Evolutionary conservation across 2,329 filamentous ascomycete species (phyloP), one percentile per base, ranked within the genome.

Genomic region (Trichoderma sp.): DNA sequence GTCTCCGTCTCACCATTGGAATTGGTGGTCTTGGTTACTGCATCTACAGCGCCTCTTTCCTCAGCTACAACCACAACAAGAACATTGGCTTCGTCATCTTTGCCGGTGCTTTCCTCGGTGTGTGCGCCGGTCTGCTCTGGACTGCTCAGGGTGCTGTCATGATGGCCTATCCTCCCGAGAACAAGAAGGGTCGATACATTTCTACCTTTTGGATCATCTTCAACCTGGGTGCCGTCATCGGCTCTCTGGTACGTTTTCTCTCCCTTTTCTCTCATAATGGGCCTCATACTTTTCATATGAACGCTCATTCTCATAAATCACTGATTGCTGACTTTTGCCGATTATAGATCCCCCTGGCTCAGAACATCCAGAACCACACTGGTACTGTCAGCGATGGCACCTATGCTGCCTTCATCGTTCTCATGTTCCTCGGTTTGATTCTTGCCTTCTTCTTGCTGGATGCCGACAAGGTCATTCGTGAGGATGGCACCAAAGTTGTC

Each of bases 141-240:
- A 90, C 90, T 39, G 92, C 91, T 1, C 92, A 95, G 80, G 92
- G 92, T 70, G 89, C 91, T 69, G 92, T 95, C 76, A 94, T 95
- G 90, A 95, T 97, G 88, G 89, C 91, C 51, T 97, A 97, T 78
- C 94, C 94, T 1, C 84, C 87, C 24, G 94, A 97, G 81, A 80
- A 87, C 39, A 87, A 88, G 72, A 97, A 97, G 84, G 94, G 94
- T 55, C 89, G 90, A 70, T 97, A 94, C 79, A 97, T 97, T 78
- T 91, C 91, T 70, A 90, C 89, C 83, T 97, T 97, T 82, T 97
- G 94, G 94, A 89, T 94, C 78, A 96, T 97, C 76, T 97, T 97
- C 85, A 97, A 97, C 80, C 80, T 94, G 69, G 94, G 94, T 74
- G 94, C 90, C 75, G 94, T 97, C 70, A 93, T 97, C 78, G 94